These are phyloP conservation scores for Onygenales sp. DNA, from an alignment of 2,329 filamentous ascomycete genomes.

Conservation along the genomic window DNA sequence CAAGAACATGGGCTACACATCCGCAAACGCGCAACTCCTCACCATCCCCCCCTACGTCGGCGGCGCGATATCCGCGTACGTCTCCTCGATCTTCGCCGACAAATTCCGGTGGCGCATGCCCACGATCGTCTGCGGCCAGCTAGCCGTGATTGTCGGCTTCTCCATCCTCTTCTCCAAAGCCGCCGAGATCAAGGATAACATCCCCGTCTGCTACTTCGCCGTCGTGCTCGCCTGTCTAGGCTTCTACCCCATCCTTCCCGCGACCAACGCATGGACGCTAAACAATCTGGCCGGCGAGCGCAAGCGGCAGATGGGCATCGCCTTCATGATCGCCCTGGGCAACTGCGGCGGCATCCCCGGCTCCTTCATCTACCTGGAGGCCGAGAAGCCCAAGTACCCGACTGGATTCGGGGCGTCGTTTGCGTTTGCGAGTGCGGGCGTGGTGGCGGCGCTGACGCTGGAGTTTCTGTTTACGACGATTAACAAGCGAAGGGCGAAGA, in stretches of 20 bases:
- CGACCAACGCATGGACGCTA: slow-evolving; percentile 34
- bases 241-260: slow-evolving; percentile 36
- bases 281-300: slow-evolving; percentile 28
- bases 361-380: slow-evolving; percentile 22
- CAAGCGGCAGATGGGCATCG: slow-evolving; percentile 34
- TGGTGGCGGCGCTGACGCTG: slow-evolving; percentile 14
- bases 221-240: slow-evolving; percentile 36
- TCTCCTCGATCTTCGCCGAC: slow-evolving; percentile 28
- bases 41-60: slow-evolving; percentile 28
- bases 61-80: slow-evolving; percentile 20
- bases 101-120: slow-evolving; percentile 31
- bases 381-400: slow-evolving; percentile 21
- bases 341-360: slow-evolving; percentile 29
- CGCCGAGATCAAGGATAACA: slow-evolving; percentile 29
- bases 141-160: slow-evolving; percentile 27
- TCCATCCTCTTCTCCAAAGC: slow-evolving; percentile 29
- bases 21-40: slow-evolving; percentile 22
- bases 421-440: slow-evolving; percentile 17
- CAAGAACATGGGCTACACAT: slow-evolving; percentile 32
- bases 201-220: slow-evolving; percentile 36
- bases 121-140: slow-evolving; percentile 28
- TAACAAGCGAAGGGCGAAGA: slow-evolving; percentile 23
- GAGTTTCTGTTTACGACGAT: slow-evolving; percentile 22
- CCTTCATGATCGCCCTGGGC: slow-evolving; percentile 30
- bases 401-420: slow-evolving; percentile 24